Percentiles rank a stretch among this genome's conserved stretches.
These are phyloP conservation scores for Alternaria arbusti DNA, from an alignment of 2,329 filamentous ascomycete species.

Conservation along the genomic window DNA sequence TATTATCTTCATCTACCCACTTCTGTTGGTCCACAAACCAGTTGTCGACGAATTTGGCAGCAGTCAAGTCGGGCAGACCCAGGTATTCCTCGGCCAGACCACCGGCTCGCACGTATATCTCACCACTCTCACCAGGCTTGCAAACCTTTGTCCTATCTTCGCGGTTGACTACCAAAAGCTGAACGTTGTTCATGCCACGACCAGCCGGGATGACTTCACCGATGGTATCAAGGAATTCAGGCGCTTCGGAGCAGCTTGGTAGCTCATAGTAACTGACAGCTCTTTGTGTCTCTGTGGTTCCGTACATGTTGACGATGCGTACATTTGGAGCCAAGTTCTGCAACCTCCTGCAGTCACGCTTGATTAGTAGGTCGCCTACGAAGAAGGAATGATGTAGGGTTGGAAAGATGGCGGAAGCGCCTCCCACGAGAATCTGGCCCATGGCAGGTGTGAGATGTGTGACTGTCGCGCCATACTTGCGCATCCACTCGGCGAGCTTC, in stretches of 20 bases:
- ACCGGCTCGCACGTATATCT: constrained; percentile 81
- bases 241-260: constrained; percentile 68
- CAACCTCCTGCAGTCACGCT: constrained; percentile 78
- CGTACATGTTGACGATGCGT: constrained; percentile 84
- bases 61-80: constrained; percentile 65
- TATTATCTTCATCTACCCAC: constrained; percentile 71
- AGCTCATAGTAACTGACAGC: constrained; percentile 85
- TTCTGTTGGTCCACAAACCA: constrained; percentile 81
- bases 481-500: constrained; percentile 86
- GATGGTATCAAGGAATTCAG: constrained; percentile 67
- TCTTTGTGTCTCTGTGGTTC: constrained; percentile 83
- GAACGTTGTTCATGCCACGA: constrained; percentile 85
- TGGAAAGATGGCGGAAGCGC: constrained; percentile 77
- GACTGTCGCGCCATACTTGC: constrained; percentile 73
- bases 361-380: constrained; percentile 89
- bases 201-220: constrained; percentile 83
- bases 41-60: constrained; percentile 78
- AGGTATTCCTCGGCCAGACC: constrained; percentile 85
- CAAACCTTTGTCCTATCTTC: constrained; percentile 73
- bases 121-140: constrained; percentile 79
- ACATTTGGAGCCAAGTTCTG: constrained; percentile 77
- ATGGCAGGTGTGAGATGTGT: constrained; percentile 95
- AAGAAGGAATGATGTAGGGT: constrained; percentile 82
- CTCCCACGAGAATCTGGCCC: constrained; percentile 92
- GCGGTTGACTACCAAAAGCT: constrained; percentile 82